Evolutionary conservation across 495 filamentous ascomycete species (phyloP).

Genomic region (Elaphomyces granulatus): DNA sequence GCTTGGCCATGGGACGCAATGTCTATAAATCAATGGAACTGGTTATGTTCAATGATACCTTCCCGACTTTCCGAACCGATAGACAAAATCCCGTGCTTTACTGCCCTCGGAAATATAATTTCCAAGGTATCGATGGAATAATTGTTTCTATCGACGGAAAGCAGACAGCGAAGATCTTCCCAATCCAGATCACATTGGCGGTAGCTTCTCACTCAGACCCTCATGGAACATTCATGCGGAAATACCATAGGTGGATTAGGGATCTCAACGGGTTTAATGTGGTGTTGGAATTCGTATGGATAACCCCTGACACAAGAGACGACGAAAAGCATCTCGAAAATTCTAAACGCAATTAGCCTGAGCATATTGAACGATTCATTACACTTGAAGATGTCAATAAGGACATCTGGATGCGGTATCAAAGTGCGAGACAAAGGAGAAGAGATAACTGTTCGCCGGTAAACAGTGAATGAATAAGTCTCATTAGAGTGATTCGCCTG

Average conservation of each 20-base stretch:
- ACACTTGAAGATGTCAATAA: not conserved
- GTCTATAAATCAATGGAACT: not conserved
- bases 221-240: not conserved
- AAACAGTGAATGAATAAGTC: too few species aligned
- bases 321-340: not conserved
- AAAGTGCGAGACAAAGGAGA: not conserved
- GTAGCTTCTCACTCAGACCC: not conserved
- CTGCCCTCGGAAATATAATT: not conserved
- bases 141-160: not conserved
- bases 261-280: not conserved
- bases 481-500: too few species aligned
- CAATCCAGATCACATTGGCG: not conserved
- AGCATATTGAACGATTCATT: not conserved
- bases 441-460: too few species aligned
- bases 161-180: not conserved
- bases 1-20: not conserved
- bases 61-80: not conserved
- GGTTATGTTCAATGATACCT: not conserved
- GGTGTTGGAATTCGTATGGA: not conserved
- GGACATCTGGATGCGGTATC: not conserved
- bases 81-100: not conserved
- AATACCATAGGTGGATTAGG: not conserved
- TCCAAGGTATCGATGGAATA: not conserved
- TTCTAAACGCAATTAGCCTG: not conserved
- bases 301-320: not conserved